These are phyloP conservation scores for Aethionema arabicum DNA, from an alignment of 345 rosid species.

Conservation along the genomic window DNA sequence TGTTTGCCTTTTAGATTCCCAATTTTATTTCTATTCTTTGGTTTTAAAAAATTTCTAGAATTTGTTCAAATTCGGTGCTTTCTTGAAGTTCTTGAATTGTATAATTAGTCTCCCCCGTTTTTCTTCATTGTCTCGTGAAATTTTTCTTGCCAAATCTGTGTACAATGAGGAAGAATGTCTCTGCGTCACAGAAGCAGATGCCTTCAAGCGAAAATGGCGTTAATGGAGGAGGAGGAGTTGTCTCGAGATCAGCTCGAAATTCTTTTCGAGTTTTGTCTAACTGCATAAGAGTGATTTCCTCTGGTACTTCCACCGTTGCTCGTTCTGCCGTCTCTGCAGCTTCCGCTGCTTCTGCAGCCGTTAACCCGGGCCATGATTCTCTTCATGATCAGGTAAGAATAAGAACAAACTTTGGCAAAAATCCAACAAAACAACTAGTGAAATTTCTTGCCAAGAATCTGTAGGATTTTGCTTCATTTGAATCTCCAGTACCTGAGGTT, in stretches of 20 bases:
- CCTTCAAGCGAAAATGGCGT: slow-evolving; percentile 5
- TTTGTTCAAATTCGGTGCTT: slow-evolving; percentile 20
- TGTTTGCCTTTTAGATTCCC: slow-evolving; percentile 26
- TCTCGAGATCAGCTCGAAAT: slow-evolving; percentile 61
- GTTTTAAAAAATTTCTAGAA: neutral
- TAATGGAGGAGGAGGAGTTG: slow-evolving; percentile 29
- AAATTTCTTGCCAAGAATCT: neutral
- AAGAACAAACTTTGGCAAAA: neutral
- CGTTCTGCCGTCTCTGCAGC: slow-evolving; percentile 77
- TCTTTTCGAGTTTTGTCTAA: slow-evolving; percentile 80
- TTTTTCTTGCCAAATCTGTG: slow-evolving; percentile 19
- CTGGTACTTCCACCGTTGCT: slow-evolving; percentile 90
- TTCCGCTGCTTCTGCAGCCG: slow-evolving; percentile 74
- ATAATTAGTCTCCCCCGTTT: neutral
- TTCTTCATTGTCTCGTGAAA: slow-evolving; percentile 16
- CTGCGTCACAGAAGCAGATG: slow-evolving; percentile 46
- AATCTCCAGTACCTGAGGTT: neutral
- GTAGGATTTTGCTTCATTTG: slow-evolving; percentile 6
- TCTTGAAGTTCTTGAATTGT: neutral
- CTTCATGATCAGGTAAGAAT: slow-evolving; percentile 64
- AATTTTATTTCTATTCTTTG: slow-evolving; percentile 15
- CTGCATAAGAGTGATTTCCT: slow-evolving; percentile 71
- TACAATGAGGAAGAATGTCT: slow-evolving; percentile 67
- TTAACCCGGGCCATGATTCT: slow-evolving; percentile 59
- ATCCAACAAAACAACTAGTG: neutral